phyloP scores from a whole-genome alignment of 1,284 basidiomycete genomes.

The Crepidotus sp. region DNA sequence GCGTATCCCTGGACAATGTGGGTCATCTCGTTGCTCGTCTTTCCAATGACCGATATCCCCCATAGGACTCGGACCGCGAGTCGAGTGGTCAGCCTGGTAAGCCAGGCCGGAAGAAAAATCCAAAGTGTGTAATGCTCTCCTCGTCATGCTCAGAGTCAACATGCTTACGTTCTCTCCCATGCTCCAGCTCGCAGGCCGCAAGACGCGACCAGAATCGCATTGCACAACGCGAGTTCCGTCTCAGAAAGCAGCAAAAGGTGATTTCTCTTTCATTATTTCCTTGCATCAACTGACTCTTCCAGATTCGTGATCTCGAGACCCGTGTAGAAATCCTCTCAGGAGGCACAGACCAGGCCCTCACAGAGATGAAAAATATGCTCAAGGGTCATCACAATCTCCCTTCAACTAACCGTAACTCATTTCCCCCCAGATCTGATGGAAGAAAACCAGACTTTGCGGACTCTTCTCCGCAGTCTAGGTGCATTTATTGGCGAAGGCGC shows the following conservation, averaged over 20 bases:
- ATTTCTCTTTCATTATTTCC: slow-evolving; percentile 19
- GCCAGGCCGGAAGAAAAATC: slow-evolving; percentile 79
- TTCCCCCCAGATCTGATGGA: slow-evolving; percentile 64
- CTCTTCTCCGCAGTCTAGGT: slow-evolving; percentile 65
- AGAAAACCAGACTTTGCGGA: slow-evolving; percentile 79
- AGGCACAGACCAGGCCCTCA: slow-evolving; percentile 79
- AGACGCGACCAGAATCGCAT: slow-evolving; percentile 86
- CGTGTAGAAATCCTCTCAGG: slow-evolving; percentile 85
- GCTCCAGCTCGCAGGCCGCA: slow-evolving; percentile 66
- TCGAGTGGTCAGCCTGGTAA: slow-evolving; percentile 50
- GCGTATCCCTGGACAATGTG: slow-evolving; percentile 52
- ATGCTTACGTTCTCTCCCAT: slow-evolving; percentile 29
- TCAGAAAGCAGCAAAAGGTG: slow-evolving; percentile 81
- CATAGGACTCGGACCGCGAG: slow-evolving; percentile 56
- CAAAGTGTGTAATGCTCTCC: slow-evolving; percentile 46
- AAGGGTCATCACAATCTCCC: slow-evolving; percentile 42
- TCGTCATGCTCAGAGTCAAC: slow-evolving; percentile 25
- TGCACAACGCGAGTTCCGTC: slow-evolving; percentile 85
- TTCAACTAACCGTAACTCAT: slow-evolving; percentile 6
- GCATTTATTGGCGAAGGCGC: slow-evolving; percentile 81
- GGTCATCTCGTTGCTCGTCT: slow-evolving; percentile 12
- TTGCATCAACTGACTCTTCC: slow-evolving; percentile 7
- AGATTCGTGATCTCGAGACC: slow-evolving; percentile 91
- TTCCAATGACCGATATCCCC: not conserved
- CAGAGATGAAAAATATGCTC: slow-evolving; percentile 73